Conservation (phyloP, 257 asterid species). For the Handroanthus guayacan region DNA sequence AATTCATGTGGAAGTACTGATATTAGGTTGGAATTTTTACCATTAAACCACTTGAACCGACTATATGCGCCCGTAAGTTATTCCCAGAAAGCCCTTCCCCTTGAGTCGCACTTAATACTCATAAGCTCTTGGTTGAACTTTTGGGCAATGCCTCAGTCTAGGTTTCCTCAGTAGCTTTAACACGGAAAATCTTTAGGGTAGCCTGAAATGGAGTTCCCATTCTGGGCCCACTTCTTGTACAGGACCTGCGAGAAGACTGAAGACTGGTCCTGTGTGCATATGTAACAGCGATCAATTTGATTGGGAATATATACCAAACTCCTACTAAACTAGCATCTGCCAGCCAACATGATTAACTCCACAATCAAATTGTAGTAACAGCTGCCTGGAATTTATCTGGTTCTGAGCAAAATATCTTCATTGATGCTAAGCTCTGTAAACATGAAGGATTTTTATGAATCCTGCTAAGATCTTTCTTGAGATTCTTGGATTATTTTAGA, state of each 20-base stretch:
- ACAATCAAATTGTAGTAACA: not conserved
- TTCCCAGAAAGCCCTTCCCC: not conserved
- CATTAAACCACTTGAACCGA: too few relatives aligned
- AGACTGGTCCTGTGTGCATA: not conserved
- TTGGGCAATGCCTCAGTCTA: not conserved
- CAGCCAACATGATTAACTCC: not conserved
- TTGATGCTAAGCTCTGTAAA: not conserved
- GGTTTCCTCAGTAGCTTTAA: not conserved
- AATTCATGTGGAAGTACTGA: too few relatives aligned
- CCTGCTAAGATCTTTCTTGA: not conserved
- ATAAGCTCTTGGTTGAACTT: not conserved
- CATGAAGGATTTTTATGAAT: not conserved
- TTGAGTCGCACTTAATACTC: not conserved
- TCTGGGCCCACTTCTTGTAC: not conserved
- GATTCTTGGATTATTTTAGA: not conserved
- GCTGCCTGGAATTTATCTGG: conserved; percentile 8
- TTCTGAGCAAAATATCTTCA: not conserved
- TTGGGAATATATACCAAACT: not conserved
- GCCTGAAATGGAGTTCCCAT: not conserved
- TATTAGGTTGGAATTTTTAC: too few relatives aligned
- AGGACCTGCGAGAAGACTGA: not conserved
- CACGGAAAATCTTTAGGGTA: not conserved
- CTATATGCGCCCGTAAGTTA: not conserved
- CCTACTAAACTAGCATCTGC: not conserved
- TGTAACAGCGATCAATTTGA: not conserved